These are phyloP conservation scores for Lolium rigidum DNA, from an alignment of 176 grass and related monocot species.

Conservation along the genomic window DNA sequence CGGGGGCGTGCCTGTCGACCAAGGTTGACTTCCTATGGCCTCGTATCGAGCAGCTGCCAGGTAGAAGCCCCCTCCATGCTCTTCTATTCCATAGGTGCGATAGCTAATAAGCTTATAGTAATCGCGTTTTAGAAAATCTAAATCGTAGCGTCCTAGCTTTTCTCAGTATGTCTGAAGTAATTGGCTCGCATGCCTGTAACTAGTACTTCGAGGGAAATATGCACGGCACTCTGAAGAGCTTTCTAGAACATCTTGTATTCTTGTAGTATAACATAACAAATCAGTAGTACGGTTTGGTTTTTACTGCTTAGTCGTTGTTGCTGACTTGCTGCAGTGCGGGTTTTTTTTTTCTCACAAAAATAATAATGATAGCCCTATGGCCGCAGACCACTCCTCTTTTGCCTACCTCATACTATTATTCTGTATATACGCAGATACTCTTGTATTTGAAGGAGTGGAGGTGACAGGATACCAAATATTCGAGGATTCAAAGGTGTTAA, in stretches of 20 bases:
- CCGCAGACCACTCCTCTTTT: neutral
- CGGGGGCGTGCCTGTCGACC: conserved; percentile 92
- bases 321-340: too few species aligned
- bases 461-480: conserved; percentile 94
- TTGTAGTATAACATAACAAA: conserved; percentile 1
- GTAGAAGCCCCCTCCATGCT: conserved; percentile 32
- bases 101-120: neutral
- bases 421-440: conserved; percentile 63
- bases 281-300: neutral
- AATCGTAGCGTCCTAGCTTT: neutral
- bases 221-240: neutral
- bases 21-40: conserved; percentile 98
- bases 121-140: conserved; percentile 9
- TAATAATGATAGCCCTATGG: neutral
- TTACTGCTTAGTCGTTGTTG: conserved; percentile 3
- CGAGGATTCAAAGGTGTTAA: conserved; percentile 71
- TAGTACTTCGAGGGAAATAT: neutral
- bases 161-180: neutral
- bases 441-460: conserved; percentile 96
- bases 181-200: conserved; percentile 3
- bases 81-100: neutral
- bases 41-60: conserved; percentile 80
- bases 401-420: conserved; percentile 27
- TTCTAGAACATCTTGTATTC: neutral
- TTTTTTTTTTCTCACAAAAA: too few species aligned